Conservation (phyloP, 1,284 basidiomycete species). For the Thecaphora thlaspeos region DNA sequence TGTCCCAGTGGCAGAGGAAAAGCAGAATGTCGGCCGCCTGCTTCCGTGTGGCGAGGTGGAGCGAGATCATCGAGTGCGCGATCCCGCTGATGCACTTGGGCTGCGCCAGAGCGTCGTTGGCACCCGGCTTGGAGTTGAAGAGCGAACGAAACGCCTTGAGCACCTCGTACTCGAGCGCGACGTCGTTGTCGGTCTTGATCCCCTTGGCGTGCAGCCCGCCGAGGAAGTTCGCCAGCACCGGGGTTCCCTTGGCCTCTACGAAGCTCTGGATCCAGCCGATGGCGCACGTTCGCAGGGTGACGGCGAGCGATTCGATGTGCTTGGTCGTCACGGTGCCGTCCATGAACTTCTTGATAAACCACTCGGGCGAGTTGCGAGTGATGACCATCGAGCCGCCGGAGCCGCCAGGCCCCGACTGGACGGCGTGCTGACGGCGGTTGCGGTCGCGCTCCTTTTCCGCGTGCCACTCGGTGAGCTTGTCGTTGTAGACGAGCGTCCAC, state of each 20-base stretch:
- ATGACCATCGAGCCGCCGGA: conserved; percentile 55
- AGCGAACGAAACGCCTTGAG: conserved; percentile 84
- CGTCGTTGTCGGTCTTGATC: conserved; percentile 64
- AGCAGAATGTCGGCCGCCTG: conserved; percentile 73
- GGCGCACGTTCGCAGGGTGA: conserved; percentile 68
- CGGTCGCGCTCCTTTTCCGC: conserved; percentile 56
- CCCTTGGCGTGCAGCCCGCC: conserved; percentile 48
- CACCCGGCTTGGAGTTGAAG: conserved; percentile 74
- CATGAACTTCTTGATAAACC: conserved; percentile 84
- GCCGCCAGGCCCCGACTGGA: conserved; percentile 61
- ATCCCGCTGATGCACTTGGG: conserved; percentile 78
- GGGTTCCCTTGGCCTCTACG: conserved; percentile 70
- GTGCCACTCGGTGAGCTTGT: conserved; percentile 77
- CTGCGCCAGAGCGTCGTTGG: conserved; percentile 75
- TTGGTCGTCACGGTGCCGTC: conserved; percentile 79
- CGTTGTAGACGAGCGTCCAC: conserved; percentile 85
- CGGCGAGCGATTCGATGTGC: conserved; percentile 73
- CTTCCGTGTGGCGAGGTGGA: conserved; percentile 77
- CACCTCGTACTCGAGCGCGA: conserved; percentile 78
- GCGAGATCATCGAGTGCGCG: conserved; percentile 78
- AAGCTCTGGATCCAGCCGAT: conserved; percentile 58
- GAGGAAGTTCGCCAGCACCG: conserved; percentile 73
- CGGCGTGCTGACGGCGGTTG: conserved; percentile 54
- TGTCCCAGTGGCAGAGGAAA: conserved; percentile 62
- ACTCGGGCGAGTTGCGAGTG: conserved; percentile 58